Base-by-base conservation (phyloP, 2,329 filamentous ascomycete genomes). In the Calonectria hawksworthii region DNA sequence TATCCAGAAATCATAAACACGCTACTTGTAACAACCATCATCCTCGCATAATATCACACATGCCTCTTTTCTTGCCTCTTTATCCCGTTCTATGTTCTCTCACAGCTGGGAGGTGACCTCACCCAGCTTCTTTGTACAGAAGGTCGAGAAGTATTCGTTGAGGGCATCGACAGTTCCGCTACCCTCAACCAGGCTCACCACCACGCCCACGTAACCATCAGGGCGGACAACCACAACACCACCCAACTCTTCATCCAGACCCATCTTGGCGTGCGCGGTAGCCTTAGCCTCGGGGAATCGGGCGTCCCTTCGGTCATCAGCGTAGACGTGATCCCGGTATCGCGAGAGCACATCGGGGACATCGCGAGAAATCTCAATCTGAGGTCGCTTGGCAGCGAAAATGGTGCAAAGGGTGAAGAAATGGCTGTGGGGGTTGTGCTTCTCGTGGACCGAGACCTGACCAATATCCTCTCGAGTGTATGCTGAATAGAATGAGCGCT, bases 221-320 rank as follows among this genome's bases (percentile, higher is more conserved):
- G 96, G 96, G 56, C 96, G 88, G 10, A 98, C 94, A 13, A 98
- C 94, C 2, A 98, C 93, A 2, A 98, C 91, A 72, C 94, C 95
- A 14, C 95, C 95, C 75, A 87, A 90, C 75, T 94, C 92, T 81
- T 93, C 88, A 77, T 94, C 90, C 32, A 98, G 84, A 0, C 96
- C 96, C 89, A 98, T 94, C 89, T 98, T 98, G 52, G 93, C 93
- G 84, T 98, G 96, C 7, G 95, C 95, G 3, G 94, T 89, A 7
- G 93, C 95, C 79, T 89, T 89, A 1, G 94, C 93, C 26, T 93
- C 88, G 0, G 94, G 92, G 0, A 95, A 93, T 9, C 91, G 89
- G 54, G 90, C 88, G 82, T 97, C 94, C 87, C 91, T 93, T 63
- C 94, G 89, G 84, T 98, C 95, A 80, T 98, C 96, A 1, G 95